phyloP scores from a whole-genome alignment of 306 rosid genomes.

The Cucurbita argyrosperma region DNA sequence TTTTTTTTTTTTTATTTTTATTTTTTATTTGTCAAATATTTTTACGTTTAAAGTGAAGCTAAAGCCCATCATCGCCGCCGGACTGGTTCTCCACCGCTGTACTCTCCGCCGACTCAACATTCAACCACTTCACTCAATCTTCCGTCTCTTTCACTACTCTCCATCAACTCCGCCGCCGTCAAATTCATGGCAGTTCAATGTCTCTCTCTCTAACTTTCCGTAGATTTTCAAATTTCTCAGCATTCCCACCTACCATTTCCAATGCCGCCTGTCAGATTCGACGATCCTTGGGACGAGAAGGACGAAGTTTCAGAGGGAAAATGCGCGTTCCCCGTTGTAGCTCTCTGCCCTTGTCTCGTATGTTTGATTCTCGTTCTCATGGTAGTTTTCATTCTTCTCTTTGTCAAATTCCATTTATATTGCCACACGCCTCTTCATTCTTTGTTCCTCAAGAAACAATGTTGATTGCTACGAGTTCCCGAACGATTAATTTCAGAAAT shows the following conservation, averaged over 20 bases:
- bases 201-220: conserved; percentile 9
- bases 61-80: too few relatives aligned
- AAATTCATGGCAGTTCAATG: conserved; percentile 52
- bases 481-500: background rate
- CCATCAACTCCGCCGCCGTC: background rate
- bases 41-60: too few relatives aligned
- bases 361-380: conserved; percentile 55
- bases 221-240: conserved; percentile 15
- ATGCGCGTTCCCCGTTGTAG: conserved; percentile 45
- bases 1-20: too few relatives aligned
- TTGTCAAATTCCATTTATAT: conserved; percentile 60
- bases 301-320: conserved; percentile 24
- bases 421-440: conserved; percentile 72
- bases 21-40: too few relatives aligned
- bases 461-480: conserved; percentile 15
- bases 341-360: conserved; percentile 73
- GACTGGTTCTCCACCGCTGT: background rate
- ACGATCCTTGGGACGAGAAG: conserved; percentile 20
- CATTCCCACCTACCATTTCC: conserved; percentile 1
- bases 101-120: background rate
- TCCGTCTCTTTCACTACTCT: background rate
- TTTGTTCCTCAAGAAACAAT: conserved; percentile 40
- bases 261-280: conserved; percentile 43
- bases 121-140: background rate
- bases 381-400: conserved; percentile 36